Conservation (phyloP, 495 filamentous ascomycete species). For the Darksidea phi region DNA sequence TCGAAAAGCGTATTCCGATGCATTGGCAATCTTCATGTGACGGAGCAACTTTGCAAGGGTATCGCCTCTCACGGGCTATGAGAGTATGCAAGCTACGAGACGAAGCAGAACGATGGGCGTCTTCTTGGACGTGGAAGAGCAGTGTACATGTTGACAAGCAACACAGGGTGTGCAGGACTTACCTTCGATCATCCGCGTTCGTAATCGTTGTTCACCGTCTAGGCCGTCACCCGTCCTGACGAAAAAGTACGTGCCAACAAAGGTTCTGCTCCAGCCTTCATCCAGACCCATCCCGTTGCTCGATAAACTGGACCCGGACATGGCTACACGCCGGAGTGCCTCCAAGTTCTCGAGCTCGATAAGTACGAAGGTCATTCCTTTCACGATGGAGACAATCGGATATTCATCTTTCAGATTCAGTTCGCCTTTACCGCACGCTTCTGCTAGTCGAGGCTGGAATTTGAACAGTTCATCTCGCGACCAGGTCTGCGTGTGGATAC, state of each 20-base stretch:
- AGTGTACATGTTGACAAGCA: not conserved
- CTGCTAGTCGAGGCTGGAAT: conserved; percentile 38
- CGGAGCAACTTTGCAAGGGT: no score
- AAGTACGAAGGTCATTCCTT: conserved; percentile 66
- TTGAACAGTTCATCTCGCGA: conserved; percentile 34
- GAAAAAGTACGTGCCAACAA: conserved; percentile 59
- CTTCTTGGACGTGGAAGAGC: no score
- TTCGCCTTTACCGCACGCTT: conserved; percentile 35
- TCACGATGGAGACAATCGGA: conserved; percentile 63
- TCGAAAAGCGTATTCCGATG: no score
- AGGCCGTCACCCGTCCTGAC: conserved; percentile 43
- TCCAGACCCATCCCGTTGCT: conserved; percentile 43
- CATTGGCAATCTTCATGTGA: no score
- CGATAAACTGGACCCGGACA: no score
- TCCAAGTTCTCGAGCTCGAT: conserved; percentile 52
- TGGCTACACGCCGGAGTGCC: conserved; percentile 44
- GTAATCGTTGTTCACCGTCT: conserved; percentile 38
- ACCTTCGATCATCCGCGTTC: conserved; percentile 55
- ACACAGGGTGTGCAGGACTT: not conserved
- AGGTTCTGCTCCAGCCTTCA: conserved; percentile 56
- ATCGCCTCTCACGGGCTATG: no score
- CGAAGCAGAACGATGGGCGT: no score
- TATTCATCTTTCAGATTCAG: conserved; percentile 41
- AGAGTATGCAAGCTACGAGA: no score
- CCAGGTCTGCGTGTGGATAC: conserved; percentile 54